Evolutionary conservation across 176 grass and related monocot species (phyloP).

Genomic region (Saccharum officinarum): DNA sequence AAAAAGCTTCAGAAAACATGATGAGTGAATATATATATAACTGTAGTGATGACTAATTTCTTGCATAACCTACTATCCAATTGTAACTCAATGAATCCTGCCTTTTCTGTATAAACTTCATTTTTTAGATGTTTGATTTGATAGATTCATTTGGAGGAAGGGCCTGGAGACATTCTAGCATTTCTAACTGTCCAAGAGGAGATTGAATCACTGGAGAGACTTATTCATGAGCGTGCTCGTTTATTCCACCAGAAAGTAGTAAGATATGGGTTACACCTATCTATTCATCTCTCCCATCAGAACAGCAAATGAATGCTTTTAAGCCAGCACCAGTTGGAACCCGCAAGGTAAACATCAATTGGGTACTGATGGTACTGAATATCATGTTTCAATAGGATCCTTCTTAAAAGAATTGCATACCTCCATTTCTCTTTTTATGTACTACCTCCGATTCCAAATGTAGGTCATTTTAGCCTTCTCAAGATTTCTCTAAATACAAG

Average conservation of each 20-base stretch:
- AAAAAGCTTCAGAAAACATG: not conserved
- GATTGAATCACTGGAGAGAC: slow-evolving; percentile 92
- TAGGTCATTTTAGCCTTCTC: too few relatives aligned
- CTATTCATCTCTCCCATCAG: slow-evolving; percentile 94
- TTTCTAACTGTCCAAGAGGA: slow-evolving; percentile 97
- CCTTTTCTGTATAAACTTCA: slow-evolving; percentile 31
- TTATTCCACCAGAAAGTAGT: slow-evolving; percentile 59
- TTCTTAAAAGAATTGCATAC: not conserved
- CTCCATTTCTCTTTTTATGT: not conserved
- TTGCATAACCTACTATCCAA: slow-evolving; percentile 1
- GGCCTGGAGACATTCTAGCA: slow-evolving; percentile 83
- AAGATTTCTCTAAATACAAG: too few relatives aligned
- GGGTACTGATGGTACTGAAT: not conserved
- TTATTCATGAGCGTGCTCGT: slow-evolving; percentile 64
- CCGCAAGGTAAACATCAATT: slow-evolving; percentile 59
- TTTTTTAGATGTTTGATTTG: not conserved
- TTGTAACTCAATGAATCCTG: not conserved
- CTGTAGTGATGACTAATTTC: not conserved
- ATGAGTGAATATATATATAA: slow-evolving; percentile 15
- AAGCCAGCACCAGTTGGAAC: slow-evolving; percentile 64
- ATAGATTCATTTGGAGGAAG: slow-evolving; percentile 86
- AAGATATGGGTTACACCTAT: slow-evolving; percentile 71
- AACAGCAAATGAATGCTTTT: slow-evolving; percentile 94
- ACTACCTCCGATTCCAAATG: not conserved
- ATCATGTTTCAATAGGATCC: not conserved